Base-by-base conservation (phyloP, 176 grass and related monocot species). In the Guadua angustifolia region DNA sequence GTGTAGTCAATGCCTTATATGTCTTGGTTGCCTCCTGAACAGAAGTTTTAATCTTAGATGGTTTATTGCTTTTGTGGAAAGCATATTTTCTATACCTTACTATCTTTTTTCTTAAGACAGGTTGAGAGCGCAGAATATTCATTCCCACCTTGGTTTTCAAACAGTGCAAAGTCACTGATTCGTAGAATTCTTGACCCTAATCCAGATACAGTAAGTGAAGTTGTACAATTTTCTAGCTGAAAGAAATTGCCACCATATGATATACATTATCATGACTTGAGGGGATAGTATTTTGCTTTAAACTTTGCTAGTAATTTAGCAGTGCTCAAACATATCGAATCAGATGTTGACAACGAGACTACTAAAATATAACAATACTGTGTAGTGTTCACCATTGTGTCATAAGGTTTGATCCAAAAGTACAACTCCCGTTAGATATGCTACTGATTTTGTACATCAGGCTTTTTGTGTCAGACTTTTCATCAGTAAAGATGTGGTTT, bases 151-250 rank as follows among this genome's bases (percentile, higher is more conserved):
- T 93, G 93, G 91, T 95, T 95, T 94, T 88, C 93, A 55, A 77
- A 64, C 39, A 85, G 93, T 71, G 91, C 91, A 42, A 93, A 92
- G 84, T 93, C 89, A 84, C 83, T 98, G 52, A 92, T 98, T 76
- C 74, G 73, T 75, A 92, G 77, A 87, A 98, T 98, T 90, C 88
- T 98, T 55, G 91, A 98, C 79, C 91, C 93, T 42, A 95, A 92
- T 78, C 93, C 96, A 87, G 93, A 95, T 43, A 90, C 87, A 85
- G 96, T 98, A 92, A 98, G 92, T 89, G 67, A 74, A 83, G 25
- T 44, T 84, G 44, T 35, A 74, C 56, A 55, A 58, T 60, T 36
- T 52, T 92, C 66, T 83, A 71, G 43, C 24, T 74, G 15, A 60
- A 44, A 74, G 14, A 67, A 81, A 75, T 69, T 35, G 3, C 38